These are phyloP conservation scores for Narthecium ossifragum DNA, from an alignment of 106 monocot genomes.

Conservation along the genomic window DNA sequence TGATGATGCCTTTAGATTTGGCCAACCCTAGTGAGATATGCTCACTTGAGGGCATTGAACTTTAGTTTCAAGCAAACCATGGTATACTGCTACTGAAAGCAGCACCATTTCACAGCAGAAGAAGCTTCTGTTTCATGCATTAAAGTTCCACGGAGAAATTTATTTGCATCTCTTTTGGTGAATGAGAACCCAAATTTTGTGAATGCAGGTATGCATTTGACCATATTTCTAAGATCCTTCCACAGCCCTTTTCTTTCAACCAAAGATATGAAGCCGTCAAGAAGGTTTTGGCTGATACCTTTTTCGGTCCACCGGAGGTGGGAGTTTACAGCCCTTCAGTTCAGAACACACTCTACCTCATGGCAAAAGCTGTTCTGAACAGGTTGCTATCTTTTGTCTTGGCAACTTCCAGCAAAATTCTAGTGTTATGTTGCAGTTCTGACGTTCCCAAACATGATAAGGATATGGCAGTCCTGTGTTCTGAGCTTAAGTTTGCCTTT, in stretches of 20 bases:
- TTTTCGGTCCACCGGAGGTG: constrained; percentile 54
- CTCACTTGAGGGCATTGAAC: too few species aligned
- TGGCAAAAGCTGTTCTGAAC: constrained; percentile 74
- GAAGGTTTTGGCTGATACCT: constrained; percentile 50
- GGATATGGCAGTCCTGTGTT: not conserved
- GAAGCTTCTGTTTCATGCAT: too few species aligned
- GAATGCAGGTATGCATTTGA: constrained; percentile 57
- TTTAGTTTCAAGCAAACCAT: too few species aligned
- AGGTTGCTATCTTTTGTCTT: constrained; percentile 23
- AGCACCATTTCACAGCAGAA: too few species aligned
- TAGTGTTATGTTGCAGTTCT: not conserved
- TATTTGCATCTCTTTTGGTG: too few species aligned
- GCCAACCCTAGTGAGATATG: too few species aligned
- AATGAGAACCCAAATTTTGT: too few species aligned
- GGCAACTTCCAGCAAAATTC: not conserved
- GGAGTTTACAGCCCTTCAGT: constrained; percentile 96
- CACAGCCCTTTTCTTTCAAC: constrained; percentile 53
- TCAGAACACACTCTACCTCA: constrained; percentile 82
- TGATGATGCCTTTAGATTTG: too few species aligned
- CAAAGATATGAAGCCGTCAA: constrained; percentile 55
- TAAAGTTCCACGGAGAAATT: too few species aligned
- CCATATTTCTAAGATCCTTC: constrained; percentile 39
- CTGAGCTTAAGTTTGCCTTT: not conserved
- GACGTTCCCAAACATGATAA: too few species aligned
- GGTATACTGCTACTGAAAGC: too few species aligned